These are phyloP conservation scores for Kwoniella sp. DNA, from an alignment of 768 basidiomycete genomes.

Conservation along the genomic window DNA sequence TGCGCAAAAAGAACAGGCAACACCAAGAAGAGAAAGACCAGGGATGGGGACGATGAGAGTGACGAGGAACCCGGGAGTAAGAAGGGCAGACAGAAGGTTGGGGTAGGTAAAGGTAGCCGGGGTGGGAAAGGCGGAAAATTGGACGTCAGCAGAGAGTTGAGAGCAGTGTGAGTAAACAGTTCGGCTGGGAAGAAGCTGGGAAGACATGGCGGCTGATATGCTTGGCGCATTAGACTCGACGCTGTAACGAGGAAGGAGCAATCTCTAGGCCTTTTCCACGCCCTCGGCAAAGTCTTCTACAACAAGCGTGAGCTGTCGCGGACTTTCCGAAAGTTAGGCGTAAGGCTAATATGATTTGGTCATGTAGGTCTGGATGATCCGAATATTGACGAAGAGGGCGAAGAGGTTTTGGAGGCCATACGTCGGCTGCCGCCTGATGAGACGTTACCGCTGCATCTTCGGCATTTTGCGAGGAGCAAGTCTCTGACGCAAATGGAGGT, in stretches of 20 bases:
- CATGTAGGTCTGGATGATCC: slow-evolving; percentile 48
- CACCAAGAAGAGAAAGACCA: slow-evolving; percentile 37
- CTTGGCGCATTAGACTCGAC: slow-evolving; percentile 65
- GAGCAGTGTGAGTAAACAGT: slow-evolving; percentile 45
- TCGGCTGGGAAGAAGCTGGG: too few relatives aligned
- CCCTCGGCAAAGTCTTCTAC: slow-evolving; percentile 89
- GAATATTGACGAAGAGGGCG: slow-evolving; percentile 67
- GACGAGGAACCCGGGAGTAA: slow-evolving; percentile 25
- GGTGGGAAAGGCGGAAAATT: slow-evolving; percentile 52
- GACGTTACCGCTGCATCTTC: slow-evolving; percentile 65
- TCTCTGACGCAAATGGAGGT: slow-evolving; percentile 81
- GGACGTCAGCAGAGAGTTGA: slow-evolving; percentile 48
- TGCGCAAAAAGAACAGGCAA: slow-evolving; percentile 48
- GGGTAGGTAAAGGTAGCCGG: slow-evolving; percentile 41
- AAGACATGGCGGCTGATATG: background rate
- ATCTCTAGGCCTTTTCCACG: slow-evolving; percentile 82
- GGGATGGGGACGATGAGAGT: slow-evolving; percentile 27
- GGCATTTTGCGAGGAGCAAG: slow-evolving; percentile 64
- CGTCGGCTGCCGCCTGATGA: slow-evolving; percentile 62
- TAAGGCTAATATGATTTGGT: background rate
- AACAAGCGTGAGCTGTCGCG: slow-evolving; percentile 73
- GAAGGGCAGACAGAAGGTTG: slow-evolving; percentile 25
- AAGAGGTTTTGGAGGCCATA: slow-evolving; percentile 64
- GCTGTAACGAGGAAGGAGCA: slow-evolving; percentile 80
- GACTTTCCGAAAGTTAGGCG: background rate